Percentiles rank a stretch among this genome's conserved stretches.
phyloP scores from a whole-genome alignment of 2,329 filamentous ascomycete genomes.

The Xylaria hypoxylon region DNA sequence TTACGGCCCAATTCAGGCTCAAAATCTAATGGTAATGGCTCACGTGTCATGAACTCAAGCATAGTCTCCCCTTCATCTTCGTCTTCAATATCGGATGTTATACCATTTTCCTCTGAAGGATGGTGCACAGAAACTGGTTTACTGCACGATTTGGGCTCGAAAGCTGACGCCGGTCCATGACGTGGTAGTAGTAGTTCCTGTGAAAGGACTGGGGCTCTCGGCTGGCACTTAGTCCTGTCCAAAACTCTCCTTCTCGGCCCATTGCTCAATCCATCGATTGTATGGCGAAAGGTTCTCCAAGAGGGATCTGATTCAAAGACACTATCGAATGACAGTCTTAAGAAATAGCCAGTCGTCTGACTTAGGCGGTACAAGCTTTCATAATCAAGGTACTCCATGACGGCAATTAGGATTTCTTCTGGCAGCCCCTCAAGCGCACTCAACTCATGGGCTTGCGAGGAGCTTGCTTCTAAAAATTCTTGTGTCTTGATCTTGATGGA shows the following conservation, averaged over 20 bases:
- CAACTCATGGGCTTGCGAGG: neutral
- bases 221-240: neutral
- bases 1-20: neutral
- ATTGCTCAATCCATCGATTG: conserved; percentile 19
- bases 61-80: conserved; percentile 30
- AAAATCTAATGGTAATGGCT: neutral
- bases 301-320: conserved; percentile 29
- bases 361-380: conserved; percentile 38
- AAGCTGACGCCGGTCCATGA: neutral
- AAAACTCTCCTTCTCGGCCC: conserved; percentile 10
- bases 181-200: neutral
- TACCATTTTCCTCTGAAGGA: neutral
- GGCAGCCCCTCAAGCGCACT: conserved; percentile 38
- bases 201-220: no score
- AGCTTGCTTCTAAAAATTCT: neutral
- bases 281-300: conserved; percentile 36
- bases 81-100: neutral
- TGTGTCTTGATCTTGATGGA: neutral
- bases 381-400: conserved; percentile 38
- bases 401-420: conserved; percentile 36
- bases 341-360: conserved; percentile 33
- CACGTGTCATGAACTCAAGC: conserved; percentile 25
- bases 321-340: conserved; percentile 36
- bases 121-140: neutral
- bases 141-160: neutral